Evolutionary conservation across 176 grass and related monocot genomes (phyloP).

Genomic region (Oryza officinalis): DNA sequence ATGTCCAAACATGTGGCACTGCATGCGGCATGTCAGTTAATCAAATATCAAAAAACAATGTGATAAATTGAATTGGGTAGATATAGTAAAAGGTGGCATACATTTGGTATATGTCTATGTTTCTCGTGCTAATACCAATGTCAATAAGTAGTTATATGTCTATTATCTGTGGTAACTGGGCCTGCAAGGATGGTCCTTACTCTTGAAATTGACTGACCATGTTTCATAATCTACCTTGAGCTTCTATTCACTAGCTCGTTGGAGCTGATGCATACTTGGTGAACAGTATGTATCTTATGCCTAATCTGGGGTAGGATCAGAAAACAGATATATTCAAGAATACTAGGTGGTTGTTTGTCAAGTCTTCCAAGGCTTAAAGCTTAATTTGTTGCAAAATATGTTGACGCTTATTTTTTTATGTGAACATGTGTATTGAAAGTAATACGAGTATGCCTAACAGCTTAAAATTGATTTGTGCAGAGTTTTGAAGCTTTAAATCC

Average conservation of each 20-base stretch:
- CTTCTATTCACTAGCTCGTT: neutral
- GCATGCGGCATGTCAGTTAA: neutral
- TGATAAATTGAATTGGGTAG: neutral
- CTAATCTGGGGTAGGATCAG: neutral
- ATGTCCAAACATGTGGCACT: neutral
- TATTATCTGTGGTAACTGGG: neutral
- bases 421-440: neutral
- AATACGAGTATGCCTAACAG: neutral
- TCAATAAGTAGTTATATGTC: neutral
- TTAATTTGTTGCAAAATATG: neutral
- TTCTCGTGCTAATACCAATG: neutral
- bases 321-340: neutral
- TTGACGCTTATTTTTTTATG: neutral
- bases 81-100: neutral
- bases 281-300: neutral
- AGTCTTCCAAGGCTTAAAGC: neutral
- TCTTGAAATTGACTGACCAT: neutral
- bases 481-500: constrained; percentile 98
- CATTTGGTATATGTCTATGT: neutral
- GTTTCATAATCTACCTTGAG: neutral
- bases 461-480: constrained; percentile 48
- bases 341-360: neutral
- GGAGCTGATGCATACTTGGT: neutral
- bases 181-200: neutral
- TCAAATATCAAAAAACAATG: neutral